A percentile compares a stretch with the other conserved stretches of the same genome.
Evolutionary conservation across 352 stramenopile genomes (phyloP).

Genomic region (Phytophthora pini): DNA sequence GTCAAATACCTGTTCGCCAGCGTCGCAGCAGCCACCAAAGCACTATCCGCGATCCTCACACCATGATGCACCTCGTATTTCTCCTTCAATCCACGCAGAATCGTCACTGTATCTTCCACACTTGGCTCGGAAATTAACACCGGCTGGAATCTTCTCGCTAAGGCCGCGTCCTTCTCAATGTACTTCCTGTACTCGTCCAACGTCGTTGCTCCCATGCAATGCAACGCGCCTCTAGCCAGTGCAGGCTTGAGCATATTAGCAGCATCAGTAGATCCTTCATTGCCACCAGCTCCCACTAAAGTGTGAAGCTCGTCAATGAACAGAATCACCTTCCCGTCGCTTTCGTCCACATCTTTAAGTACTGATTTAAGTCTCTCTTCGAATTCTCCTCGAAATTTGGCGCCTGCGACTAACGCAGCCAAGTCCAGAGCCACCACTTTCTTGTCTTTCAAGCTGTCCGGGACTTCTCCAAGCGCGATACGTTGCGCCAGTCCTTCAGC

Average conservation of each 20-base stretch:
- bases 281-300: slow-evolving; percentile 91
- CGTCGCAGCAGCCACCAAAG: slow-evolving; percentile 94
- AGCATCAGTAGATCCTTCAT: slow-evolving; percentile 90
- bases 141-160: slow-evolving; percentile 97
- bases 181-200: slow-evolving; percentile 96
- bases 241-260: slow-evolving; percentile 97
- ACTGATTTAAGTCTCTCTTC: slow-evolving; percentile 97
- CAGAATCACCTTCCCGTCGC: slow-evolving; percentile 94
- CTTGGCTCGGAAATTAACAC: slow-evolving; percentile 95
- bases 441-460: slow-evolving; percentile 94
- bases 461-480: slow-evolving; percentile 94
- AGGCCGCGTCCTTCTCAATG: slow-evolving; percentile 97
- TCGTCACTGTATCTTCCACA: slow-evolving; percentile 96
- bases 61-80: slow-evolving; percentile 98
- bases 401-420: slow-evolving; percentile 94
- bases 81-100: slow-evolving; percentile 96
- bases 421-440: slow-evolving; percentile 96
- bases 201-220: slow-evolving; percentile 94
- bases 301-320: slow-evolving; percentile 98
- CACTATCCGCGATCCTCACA: slow-evolving; percentile 95
- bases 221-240: slow-evolving; percentile 90
- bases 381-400: slow-evolving; percentile 97
- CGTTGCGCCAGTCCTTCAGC: slow-evolving; percentile 96
- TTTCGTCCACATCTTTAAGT: slow-evolving; percentile 95
- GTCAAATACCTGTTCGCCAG: slow-evolving; percentile 93